These are phyloP conservation scores for Dissophora ornata DNA, from an alignment of 192 early-diverging fungal species.

Conservation along the genomic window DNA sequence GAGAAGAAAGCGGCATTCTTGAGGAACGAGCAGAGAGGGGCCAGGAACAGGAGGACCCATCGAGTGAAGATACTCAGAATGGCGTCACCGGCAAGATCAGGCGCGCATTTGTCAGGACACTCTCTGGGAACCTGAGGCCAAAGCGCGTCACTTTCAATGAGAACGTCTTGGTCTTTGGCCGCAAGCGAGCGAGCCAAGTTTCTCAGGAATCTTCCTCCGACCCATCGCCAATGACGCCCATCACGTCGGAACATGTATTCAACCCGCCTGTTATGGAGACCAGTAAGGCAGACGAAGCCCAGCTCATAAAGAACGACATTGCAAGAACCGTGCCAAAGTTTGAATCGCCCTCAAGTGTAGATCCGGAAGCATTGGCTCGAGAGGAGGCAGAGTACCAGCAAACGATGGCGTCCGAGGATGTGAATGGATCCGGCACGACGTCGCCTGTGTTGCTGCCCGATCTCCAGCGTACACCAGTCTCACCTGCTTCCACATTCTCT, in stretches of 20 bases:
- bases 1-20: slow-evolving; percentile 17
- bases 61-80: not conserved
- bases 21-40: not conserved
- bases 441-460: slow-evolving; percentile 18
- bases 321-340: too few relatives aligned
- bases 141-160: slow-evolving; percentile 54
- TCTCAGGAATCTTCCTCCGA: not conserved
- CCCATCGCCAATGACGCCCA: not conserved
- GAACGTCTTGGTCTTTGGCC: slow-evolving; percentile 39
- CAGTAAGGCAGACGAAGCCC: not conserved
- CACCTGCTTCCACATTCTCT: not conserved
- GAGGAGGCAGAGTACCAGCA: slow-evolving; percentile 39
- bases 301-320: not conserved
- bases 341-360: not conserved
- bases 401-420: slow-evolving; percentile 10
- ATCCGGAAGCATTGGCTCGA: not conserved
- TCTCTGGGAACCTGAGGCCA: slow-evolving; percentile 18
- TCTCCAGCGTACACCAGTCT: not conserved
- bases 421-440: slow-evolving; percentile 30
- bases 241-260: not conserved
- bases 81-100: slow-evolving; percentile 9
- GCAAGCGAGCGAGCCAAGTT: slow-evolving; percentile 26
- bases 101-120: slow-evolving; percentile 12
- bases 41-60: not conserved
- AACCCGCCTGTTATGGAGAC: not conserved